Evolutionary conservation across 169 alveolate species (phyloP).

Genomic region (Cryptosporidium sp.): DNA sequence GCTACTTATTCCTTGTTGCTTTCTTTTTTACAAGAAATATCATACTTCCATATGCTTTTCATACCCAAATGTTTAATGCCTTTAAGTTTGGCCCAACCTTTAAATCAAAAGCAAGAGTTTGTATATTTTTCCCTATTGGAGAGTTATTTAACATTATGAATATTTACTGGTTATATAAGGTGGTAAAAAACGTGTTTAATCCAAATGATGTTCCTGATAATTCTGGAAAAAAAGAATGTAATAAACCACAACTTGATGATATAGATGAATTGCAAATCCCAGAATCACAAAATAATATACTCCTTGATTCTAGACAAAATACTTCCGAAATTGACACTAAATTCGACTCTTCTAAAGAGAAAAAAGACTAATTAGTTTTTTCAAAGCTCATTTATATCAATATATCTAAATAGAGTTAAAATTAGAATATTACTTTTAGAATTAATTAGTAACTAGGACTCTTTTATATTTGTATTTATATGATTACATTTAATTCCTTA

Average conservation of each 20-base stretch:
- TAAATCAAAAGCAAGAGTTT: slow-evolving; percentile 30
- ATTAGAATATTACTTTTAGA: not conserved
- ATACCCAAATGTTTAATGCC: slow-evolving; percentile 42
- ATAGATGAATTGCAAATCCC: slow-evolving; percentile 55
- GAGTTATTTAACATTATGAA: slow-evolving; percentile 52
- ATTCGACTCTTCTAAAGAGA: not conserved
- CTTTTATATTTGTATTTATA: too few relatives aligned
- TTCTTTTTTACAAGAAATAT: slow-evolving; percentile 69
- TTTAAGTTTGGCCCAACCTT: slow-evolving; percentile 22
- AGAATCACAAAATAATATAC: slow-evolving; percentile 25
- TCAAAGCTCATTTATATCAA: not conserved
- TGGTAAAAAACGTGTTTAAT: slow-evolving; percentile 51
- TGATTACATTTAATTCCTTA: not conserved
- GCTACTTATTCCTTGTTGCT: slow-evolving; percentile 31
- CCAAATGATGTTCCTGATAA: slow-evolving; percentile 32
- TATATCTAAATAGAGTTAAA: not conserved
- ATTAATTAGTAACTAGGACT: not conserved
- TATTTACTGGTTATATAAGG: slow-evolving; percentile 58
- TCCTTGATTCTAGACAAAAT: slow-evolving; percentile 31
- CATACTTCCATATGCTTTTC: slow-evolving; percentile 37
- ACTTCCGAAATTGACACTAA: not conserved
- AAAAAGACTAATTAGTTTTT: not conserved
- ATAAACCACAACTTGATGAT: slow-evolving; percentile 39
- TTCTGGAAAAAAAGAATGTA: slow-evolving; percentile 20
- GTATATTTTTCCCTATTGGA: slow-evolving; percentile 56